Percentiles rank a stretch among this genome's conserved stretches.
Evolutionary conservation across 805 yeast genomes (phyloP).

Genomic region (Metschnikowia cerradonensis): DNA sequence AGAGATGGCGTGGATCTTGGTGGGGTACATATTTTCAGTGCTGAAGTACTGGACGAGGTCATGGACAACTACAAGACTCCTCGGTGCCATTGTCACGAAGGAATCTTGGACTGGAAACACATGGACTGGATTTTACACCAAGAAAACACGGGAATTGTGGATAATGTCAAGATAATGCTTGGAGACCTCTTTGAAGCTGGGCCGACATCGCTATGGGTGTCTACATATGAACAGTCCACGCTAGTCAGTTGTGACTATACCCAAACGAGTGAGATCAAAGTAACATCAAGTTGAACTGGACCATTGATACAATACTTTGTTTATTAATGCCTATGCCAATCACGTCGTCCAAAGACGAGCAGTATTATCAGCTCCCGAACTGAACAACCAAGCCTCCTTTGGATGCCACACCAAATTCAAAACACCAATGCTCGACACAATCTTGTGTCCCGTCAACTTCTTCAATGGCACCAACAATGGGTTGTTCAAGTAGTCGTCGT

Average conservation of each 20-base stretch:
- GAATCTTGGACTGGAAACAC: slow-evolving; percentile 41
- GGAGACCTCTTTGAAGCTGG: slow-evolving; percentile 23
- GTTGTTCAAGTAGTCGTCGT: slow-evolving; percentile 91
- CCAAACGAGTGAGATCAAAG: neutral
- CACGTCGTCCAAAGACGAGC: slow-evolving; percentile 96
- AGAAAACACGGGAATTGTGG: slow-evolving; percentile 40
- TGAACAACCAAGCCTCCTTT: slow-evolving; percentile 94
- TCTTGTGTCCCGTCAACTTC: slow-evolving; percentile 86
- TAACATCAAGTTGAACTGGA: neutral
- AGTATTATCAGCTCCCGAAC: slow-evolving; percentile 95
- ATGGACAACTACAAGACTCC: slow-evolving; percentile 29
- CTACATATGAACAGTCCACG: slow-evolving; percentile 20
- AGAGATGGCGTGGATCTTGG: slow-evolving; percentile 24
- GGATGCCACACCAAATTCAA: slow-evolving; percentile 93
- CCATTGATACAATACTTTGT: neutral
- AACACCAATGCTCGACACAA: slow-evolving; percentile 78
- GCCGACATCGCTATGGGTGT: slow-evolving; percentile 22
- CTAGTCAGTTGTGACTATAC: slow-evolving; percentile 14
- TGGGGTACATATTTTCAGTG: slow-evolving; percentile 40
- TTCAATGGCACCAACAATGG: slow-evolving; percentile 95
- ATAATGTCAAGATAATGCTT: slow-evolving; percentile 29
- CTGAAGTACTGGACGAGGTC: slow-evolving; percentile 24
- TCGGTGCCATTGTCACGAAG: slow-evolving; percentile 31
- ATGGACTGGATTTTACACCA: slow-evolving; percentile 33
- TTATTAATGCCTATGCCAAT: slow-evolving; percentile 9